Conservation (phyloP, 352 stramenopile species). For the Phytophthora foliorum region DNA sequence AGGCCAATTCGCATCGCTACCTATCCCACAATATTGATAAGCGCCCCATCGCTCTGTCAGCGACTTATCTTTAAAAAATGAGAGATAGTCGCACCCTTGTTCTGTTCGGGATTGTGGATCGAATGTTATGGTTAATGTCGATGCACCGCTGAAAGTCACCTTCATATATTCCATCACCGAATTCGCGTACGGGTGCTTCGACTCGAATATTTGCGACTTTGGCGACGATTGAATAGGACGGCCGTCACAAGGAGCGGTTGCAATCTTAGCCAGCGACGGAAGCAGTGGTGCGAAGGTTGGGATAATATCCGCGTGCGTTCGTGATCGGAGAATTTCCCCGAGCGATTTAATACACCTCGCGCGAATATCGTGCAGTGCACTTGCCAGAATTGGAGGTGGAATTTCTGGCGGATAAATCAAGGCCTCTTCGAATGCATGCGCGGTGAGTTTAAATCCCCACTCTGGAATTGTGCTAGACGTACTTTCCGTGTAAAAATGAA, state of each 20-base stretch:
- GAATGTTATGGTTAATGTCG: slow-evolving; percentile 76
- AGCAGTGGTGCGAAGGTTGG: slow-evolving; percentile 37
- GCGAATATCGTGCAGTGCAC: slow-evolving; percentile 64
- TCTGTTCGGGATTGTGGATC: slow-evolving; percentile 74
- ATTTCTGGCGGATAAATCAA: slow-evolving; percentile 63
- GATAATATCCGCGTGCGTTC: slow-evolving; percentile 17
- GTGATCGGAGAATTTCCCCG: slow-evolving; percentile 36
- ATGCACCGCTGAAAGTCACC: slow-evolving; percentile 78
- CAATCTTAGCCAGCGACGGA: slow-evolving; percentile 49
- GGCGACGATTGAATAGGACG: slow-evolving; percentile 58
- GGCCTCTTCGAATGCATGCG: slow-evolving; percentile 70
- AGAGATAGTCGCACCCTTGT: slow-evolving; percentile 82
- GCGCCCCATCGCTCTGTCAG: slow-evolving; percentile 71
- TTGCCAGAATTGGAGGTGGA: slow-evolving; percentile 49
- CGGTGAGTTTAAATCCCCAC: slow-evolving; percentile 88
- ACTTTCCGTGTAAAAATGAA: slow-evolving; percentile 78
- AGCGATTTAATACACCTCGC: slow-evolving; percentile 71
- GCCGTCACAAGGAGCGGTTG: slow-evolving; percentile 53
- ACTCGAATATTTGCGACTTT: slow-evolving; percentile 81
- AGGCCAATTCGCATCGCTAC: slow-evolving; percentile 84
- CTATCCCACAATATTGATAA: slow-evolving; percentile 72
- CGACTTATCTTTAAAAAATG: slow-evolving; percentile 87
- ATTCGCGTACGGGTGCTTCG: slow-evolving; percentile 87
- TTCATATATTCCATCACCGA: slow-evolving; percentile 85
- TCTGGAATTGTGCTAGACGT: slow-evolving; percentile 54